Evolutionary conservation across 2,329 filamentous ascomycete genomes (phyloP).

Genomic region (Fusarium vanettenii): DNA sequence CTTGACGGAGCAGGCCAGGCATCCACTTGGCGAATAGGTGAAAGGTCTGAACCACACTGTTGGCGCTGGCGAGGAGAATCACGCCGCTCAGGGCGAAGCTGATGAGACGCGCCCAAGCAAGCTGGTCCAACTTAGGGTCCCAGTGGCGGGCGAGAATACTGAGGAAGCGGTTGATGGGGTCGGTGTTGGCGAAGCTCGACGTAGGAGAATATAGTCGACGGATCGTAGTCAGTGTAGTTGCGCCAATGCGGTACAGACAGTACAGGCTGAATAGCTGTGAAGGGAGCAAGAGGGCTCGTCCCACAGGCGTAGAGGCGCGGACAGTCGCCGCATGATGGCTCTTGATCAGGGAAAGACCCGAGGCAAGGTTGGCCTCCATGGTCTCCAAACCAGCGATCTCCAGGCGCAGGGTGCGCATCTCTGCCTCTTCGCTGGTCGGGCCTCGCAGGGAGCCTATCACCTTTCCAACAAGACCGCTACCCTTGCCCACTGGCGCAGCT

Average conservation of each 20-base stretch:
- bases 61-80: slow-evolving; percentile 84
- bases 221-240: slow-evolving; percentile 75
- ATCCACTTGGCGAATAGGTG: slow-evolving; percentile 82
- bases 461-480: slow-evolving; percentile 74
- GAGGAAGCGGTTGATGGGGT: slow-evolving; percentile 86
- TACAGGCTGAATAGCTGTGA: slow-evolving; percentile 81
- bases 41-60: slow-evolving; percentile 86
- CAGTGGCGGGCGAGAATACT: slow-evolving; percentile 85
- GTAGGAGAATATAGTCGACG: slow-evolving; percentile 61
- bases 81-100: slow-evolving; percentile 85
- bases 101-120: slow-evolving; percentile 86
- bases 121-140: slow-evolving; percentile 84
- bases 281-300: slow-evolving; percentile 70
- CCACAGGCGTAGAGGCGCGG: slow-evolving; percentile 74
- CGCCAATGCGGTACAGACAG: slow-evolving; percentile 84
- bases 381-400: slow-evolving; percentile 84
- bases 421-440: slow-evolving; percentile 68
- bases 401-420: slow-evolving; percentile 72
- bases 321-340: slow-evolving; percentile 72
- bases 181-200: slow-evolving; percentile 73
- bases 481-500: slow-evolving; percentile 38
- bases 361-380: slow-evolving; percentile 79
- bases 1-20: slow-evolving; percentile 77
- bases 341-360: slow-evolving; percentile 72
- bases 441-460: slow-evolving; percentile 78